phyloP scores from a whole-genome alignment of 768 basidiomycete genomes.

The Hypholoma sublateritium region DNA sequence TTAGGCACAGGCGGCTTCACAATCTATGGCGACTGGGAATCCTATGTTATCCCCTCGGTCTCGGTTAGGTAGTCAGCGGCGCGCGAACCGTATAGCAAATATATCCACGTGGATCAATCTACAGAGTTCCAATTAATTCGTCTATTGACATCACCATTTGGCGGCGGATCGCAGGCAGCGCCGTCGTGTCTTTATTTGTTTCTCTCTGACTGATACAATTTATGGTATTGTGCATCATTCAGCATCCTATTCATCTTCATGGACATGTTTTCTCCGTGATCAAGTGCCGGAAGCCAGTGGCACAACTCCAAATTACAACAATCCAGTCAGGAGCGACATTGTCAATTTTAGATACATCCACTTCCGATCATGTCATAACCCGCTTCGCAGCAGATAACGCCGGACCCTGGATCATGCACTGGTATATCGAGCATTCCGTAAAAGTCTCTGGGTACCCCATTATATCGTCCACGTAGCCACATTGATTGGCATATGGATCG shows the following conservation, averaged over 20 bases:
- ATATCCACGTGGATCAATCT: conserved; percentile 40
- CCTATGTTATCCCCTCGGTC: too few species aligned
- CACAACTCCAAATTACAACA: not conserved
- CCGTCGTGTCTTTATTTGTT: conserved; percentile 25
- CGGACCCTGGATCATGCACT: conserved; percentile 23
- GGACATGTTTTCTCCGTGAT: conserved; percentile 6
- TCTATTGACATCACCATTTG: conserved; percentile 47
- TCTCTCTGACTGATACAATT: too few species aligned
- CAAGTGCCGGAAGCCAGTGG: not conserved
- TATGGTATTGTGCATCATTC: too few species aligned
- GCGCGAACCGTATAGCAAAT: conserved; percentile 36
- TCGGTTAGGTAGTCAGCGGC: conserved; percentile 39
- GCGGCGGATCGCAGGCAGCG: conserved; percentile 35
- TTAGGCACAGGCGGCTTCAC: too few species aligned
- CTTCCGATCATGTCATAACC: conserved; percentile 15
- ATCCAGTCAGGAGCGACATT: conserved; percentile 3
- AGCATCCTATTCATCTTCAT: conserved; percentile 12
- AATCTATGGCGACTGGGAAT: too few species aligned
- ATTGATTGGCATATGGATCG: conserved; percentile 17
- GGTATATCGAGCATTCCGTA: conserved; percentile 4
- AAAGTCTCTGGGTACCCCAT: not conserved
- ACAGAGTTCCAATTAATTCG: conserved; percentile 41
- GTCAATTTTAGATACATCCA: not conserved
- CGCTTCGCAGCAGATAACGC: conserved; percentile 15
- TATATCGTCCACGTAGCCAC: conserved; percentile 1